Evolutionary conservation across 1,284 basidiomycete genomes (phyloP).

Genomic region (Testicularia cyperi): DNA sequence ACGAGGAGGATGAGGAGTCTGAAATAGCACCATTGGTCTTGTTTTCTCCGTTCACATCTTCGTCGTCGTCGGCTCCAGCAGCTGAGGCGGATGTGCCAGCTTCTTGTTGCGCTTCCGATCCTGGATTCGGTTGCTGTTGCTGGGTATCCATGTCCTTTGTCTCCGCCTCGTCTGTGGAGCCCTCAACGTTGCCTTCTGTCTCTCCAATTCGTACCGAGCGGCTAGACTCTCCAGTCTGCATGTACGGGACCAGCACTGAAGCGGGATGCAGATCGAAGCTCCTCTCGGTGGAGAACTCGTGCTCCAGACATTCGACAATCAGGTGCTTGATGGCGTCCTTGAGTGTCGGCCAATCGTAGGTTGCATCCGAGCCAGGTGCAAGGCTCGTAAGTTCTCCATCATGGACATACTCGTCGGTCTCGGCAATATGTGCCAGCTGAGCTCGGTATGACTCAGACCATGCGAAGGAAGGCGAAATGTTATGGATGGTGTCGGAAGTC

Average conservation of each 20-base stretch:
- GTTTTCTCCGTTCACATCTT: neutral
- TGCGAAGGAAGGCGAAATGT: conserved; percentile 1
- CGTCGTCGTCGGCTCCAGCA: too few species aligned
- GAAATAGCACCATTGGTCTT: neutral
- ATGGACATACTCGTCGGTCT: conserved; percentile 20
- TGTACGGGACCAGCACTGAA: conserved; percentile 2
- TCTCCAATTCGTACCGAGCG: neutral
- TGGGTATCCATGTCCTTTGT: neutral
- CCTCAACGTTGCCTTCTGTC: neutral
- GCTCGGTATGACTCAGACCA: conserved; percentile 3
- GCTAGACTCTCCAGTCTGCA: neutral
- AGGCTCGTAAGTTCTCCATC: too few species aligned
- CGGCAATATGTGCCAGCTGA: conserved; percentile 22
- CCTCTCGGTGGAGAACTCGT: conserved; percentile 2
- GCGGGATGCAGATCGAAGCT: conserved; percentile 14
- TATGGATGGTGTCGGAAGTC: conserved; percentile 8
- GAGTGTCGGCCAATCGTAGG: conserved; percentile 23
- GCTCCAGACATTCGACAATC: conserved; percentile 7
- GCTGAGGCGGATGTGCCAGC: too few species aligned
- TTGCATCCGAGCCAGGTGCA: too few species aligned
- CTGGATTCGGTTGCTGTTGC: neutral
- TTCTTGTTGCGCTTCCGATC: too few species aligned
- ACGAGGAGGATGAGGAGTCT: neutral
- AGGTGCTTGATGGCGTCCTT: conserved; percentile 35
- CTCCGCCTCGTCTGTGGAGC: neutral